Evolutionary conservation across 2,329 filamentous ascomycete species (phyloP).

Genomic region (Aspergillus arachidicola): DNA sequence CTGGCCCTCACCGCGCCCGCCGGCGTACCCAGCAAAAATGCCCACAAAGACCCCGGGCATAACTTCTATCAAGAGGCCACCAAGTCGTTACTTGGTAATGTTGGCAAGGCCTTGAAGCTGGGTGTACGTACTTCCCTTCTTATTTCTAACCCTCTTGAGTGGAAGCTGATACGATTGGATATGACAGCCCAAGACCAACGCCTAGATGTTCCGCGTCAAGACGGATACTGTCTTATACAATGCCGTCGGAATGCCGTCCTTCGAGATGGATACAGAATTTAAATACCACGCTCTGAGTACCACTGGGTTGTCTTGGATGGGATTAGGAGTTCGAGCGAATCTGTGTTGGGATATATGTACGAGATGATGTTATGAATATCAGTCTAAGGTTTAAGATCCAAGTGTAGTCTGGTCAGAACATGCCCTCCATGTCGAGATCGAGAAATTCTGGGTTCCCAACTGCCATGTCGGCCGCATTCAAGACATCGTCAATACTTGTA

Average conservation of each 20-base stretch:
- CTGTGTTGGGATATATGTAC: background rate
- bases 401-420: constrained; percentile 34
- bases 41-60: background rate
- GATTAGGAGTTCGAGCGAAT: background rate
- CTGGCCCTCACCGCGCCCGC: background rate
- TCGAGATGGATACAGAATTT: background rate
- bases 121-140: too few relatives aligned
- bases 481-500: constrained; percentile 46
- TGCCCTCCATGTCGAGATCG: constrained; percentile 49
- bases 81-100: background rate
- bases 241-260: background rate
- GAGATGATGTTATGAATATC: background rate
- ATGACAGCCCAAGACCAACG: too few relatives aligned
- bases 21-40: background rate
- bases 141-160: too few relatives aligned
- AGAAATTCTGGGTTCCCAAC: constrained; percentile 48
- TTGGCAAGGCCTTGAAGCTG: too few relatives aligned
- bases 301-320: background rate
- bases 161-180: too few relatives aligned
- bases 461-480: constrained; percentile 47
- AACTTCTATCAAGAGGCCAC: background rate
- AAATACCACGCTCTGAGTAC: background rate
- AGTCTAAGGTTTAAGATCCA: background rate
- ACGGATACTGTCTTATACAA: background rate
- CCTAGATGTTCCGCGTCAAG: too few relatives aligned